Evolutionary conservation across 129 eudicot species (phyloP), one percentile per base, ranked within the genome.

Genomic region (Lactuca sativa): DNA sequence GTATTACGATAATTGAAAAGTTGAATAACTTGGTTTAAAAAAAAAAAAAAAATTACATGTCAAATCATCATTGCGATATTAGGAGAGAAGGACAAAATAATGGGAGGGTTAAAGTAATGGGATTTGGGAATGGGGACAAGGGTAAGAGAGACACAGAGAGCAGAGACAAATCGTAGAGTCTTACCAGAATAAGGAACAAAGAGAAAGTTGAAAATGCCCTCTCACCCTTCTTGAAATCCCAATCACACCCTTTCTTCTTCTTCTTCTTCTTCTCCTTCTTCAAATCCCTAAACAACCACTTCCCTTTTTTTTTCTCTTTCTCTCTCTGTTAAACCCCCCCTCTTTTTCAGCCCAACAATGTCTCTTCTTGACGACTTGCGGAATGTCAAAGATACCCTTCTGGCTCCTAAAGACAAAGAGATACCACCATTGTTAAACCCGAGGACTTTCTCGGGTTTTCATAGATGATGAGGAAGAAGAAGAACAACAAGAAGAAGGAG

Each of bases 201-300:
- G 77, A 70, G 81, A 75, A 59, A 75, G 85, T 75, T 81, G 85
- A 75, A 81, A 75, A 70, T 75, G 78, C 81, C 82, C 75, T 67
- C 60, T 72, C 78, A 77, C 82, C 79, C 64, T 48, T 73, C 17
- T 36, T 34, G 31, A 67, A 67, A 67, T 57, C 47, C 38, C 56
- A 70, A 38, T 10, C 38, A 57, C 66, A 15, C 69, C 77, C 34
- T 16, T 16, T 5, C 5, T 32, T 11, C 18, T 33, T 10, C 77
- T 61, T 18, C 59, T 72, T 64, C 48, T 58, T 41, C 7, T 67
- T 17, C 71, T 11, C 15, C 37, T 4, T 38, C 57, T 38, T 33
- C 64, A 36, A 32, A 73, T 49, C 38, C 54, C 65, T 33, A 60
- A 60, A 60, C 37, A 17, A 60, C 13, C 37, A 33, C 52, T 47